Evolutionary conservation across 441 rosid genomes (phyloP).

Genomic region (Melastoma candidum): DNA sequence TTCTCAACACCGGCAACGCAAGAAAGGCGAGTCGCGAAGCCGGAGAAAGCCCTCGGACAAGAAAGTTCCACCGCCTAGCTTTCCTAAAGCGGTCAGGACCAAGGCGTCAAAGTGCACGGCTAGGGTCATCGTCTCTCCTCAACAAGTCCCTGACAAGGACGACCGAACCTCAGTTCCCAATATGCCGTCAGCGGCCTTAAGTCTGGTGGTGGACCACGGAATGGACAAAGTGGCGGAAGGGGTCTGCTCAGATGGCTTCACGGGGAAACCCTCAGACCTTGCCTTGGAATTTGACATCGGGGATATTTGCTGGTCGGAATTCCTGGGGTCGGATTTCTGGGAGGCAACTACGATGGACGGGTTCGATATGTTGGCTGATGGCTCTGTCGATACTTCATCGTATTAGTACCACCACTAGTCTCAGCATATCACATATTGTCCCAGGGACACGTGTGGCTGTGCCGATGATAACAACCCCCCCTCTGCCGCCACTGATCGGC

Average conservation of each 20-base stretch:
- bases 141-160: background rate
- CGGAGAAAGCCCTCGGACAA: background rate
- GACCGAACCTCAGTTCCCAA: background rate
- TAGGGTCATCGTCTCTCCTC: conserved; percentile 1
- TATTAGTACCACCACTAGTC: no score
- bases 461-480: no score
- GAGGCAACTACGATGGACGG: background rate
- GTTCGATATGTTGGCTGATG: background rate
- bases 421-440: no score
- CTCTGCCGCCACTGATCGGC: no score
- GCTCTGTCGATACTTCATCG: no score
- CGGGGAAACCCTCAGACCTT: conserved; percentile 7
- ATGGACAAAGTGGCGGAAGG: background rate
- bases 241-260: background rate
- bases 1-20: background rate
- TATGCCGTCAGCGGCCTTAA: background rate
- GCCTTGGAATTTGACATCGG: conserved; percentile 21
- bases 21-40: background rate
- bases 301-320: conserved; percentile 19
- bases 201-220: background rate
- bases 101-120: conserved; percentile 7
- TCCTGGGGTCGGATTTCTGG: conserved; percentile 7
- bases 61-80: background rate
- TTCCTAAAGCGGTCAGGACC: conserved; percentile 1
- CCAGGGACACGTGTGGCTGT: no score